Evolutionary conservation across 2,329 filamentous ascomycete species (phyloP).

Genomic region (Sporothrix brunneoviolacea): DNA sequence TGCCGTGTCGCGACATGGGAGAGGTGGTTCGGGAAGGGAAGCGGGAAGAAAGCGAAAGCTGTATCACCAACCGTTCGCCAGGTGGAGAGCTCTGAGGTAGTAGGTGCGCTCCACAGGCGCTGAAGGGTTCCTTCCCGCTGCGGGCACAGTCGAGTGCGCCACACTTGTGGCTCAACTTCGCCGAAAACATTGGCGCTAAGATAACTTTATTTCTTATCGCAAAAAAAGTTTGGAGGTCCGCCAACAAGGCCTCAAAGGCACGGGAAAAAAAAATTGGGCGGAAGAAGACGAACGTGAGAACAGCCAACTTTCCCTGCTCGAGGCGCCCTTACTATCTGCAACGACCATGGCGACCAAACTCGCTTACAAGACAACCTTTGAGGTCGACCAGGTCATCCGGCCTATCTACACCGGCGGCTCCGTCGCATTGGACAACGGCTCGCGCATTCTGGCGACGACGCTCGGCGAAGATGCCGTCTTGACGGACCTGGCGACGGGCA

Average conservation of each 20-base stretch:
- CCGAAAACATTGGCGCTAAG: constrained; percentile 25
- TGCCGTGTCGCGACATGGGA: constrained; percentile 6
- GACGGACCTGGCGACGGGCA: constrained; percentile 76
- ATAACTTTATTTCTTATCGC: constrained; percentile 31
- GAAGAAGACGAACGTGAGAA: not conserved
- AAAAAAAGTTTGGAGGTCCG: constrained; percentile 19
- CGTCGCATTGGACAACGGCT: constrained; percentile 73
- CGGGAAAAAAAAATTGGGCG: not conserved
- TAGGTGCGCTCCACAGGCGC: too few species aligned
- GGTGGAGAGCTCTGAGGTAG: too few species aligned
- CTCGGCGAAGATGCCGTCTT: constrained; percentile 89
- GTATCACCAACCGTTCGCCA: not conserved
- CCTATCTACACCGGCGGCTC: constrained; percentile 92
- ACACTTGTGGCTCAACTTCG: constrained; percentile 6
- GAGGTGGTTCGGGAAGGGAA: constrained; percentile 3
- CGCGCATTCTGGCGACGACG: constrained; percentile 76
- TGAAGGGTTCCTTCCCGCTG: too few species aligned
- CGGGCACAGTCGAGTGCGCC: too few species aligned
- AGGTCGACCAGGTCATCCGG: constrained; percentile 72
- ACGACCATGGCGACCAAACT: constrained; percentile 53
- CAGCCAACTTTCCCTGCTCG: not conserved
- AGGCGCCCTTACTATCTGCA: not conserved
- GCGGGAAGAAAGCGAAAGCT: not conserved
- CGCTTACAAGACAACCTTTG: constrained; percentile 79
- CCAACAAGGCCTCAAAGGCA: not conserved